Evolutionary conservation across 768 basidiomycete species (phyloP).

Genomic region (Phanerochaete carnosa): DNA sequence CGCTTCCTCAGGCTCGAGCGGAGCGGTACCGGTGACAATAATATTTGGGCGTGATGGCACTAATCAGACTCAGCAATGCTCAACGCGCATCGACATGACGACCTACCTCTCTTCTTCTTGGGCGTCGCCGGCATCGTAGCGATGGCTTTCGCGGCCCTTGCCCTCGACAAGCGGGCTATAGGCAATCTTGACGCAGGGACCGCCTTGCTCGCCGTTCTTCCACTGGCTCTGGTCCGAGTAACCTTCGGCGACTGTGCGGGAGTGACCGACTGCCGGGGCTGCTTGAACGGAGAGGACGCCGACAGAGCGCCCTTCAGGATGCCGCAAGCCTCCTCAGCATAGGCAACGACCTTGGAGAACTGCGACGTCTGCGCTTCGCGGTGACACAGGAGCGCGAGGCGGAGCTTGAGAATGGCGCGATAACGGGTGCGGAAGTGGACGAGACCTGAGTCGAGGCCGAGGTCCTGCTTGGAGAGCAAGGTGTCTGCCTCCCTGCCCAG

Average conservation of each 20-base stretch:
- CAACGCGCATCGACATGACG: neutral
- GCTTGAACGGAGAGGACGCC: neutral
- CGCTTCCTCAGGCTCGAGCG: neutral
- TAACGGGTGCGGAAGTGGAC: slow-evolving; percentile 41
- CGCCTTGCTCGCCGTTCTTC: neutral
- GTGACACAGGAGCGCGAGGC: slow-evolving; percentile 71
- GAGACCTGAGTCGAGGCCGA: slow-evolving; percentile 27
- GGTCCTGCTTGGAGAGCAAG: slow-evolving; percentile 34
- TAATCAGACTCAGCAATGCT: neutral
- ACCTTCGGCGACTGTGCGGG: neutral
- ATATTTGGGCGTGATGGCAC: neutral
- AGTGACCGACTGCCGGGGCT: slow-evolving; percentile 5
- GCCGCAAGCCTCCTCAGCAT: slow-evolving; percentile 50
- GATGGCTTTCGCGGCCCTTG: slow-evolving; percentile 15
- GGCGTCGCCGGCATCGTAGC: slow-evolving; percentile 37
- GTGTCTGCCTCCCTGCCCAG: slow-evolving; percentile 40
- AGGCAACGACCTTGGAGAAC: slow-evolving; percentile 42
- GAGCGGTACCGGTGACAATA: neutral
- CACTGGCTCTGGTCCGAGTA: neutral
- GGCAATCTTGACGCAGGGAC: neutral
- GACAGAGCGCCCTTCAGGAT: slow-evolving; percentile 40
- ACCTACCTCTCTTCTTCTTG: slow-evolving; percentile 37
- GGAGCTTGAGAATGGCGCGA: slow-evolving; percentile 54
- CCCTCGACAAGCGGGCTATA: neutral
- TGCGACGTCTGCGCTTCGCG: slow-evolving; percentile 43